Evolutionary conservation across 768 basidiomycete species (phyloP), one percentile per base, ranked within the genome.

Genomic region (Boletus vermiculosoides): DNA sequence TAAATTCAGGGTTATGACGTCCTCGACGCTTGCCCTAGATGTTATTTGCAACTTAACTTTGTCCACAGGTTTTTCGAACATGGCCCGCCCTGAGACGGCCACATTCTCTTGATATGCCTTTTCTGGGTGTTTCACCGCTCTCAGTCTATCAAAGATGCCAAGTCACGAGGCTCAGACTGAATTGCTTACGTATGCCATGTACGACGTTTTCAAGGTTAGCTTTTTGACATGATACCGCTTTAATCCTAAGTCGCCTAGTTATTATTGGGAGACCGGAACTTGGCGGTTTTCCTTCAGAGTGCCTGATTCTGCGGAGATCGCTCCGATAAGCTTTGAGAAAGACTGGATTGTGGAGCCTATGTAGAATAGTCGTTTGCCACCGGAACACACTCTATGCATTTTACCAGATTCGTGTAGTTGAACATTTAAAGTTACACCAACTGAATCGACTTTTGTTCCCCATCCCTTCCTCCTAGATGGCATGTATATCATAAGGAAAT

Each of bases 251-350:
- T 44, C 50, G 55, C 57, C 48, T 45, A 57, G 56, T 52, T 62
- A 69, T 63, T 46, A 50, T 31, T 54, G 28, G 18, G 22, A 36
- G 52, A 28, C 54, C 67, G 51, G 63, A 55, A 44, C 59, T 57
- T 55, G 42, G 53, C 53, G 28, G 8, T 28, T 25, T 34, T 51
- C 22, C 23, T 40, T 25, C 9, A 30, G 20, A 56, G 63, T 61
- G 63, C 68, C 63, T 67, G 66, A 65, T 70, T 46, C 20, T 68
- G 58, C 39, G 39, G 54, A 62, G 68, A 66, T 70, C 68, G 61
- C 56, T 28, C 63, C 66, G 66, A 68, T 67, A 65, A 57, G 54
- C 68, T 65, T 68, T 49, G 58, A 47, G 48, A 56, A 51, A 45
- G n/a, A 52, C 28, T 40, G 53, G 46, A 10, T 28, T 57, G 46